These are phyloP conservation scores for Mayamaea pseudoterrestris DNA, from an alignment of 108 stramenopile genomes.

Conservation along the genomic window DNA sequence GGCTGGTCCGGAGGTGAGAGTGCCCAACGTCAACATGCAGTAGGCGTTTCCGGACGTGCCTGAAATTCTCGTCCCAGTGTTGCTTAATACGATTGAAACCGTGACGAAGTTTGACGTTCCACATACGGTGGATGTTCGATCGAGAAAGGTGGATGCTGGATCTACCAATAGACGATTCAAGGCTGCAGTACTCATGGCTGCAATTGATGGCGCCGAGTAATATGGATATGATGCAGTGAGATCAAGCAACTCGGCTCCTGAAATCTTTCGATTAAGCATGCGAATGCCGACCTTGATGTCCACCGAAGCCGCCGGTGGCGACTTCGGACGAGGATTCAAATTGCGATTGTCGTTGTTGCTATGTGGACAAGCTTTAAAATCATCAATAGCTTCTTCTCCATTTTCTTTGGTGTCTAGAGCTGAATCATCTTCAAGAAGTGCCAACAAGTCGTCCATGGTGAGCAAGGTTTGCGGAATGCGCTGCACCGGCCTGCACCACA, in stretches of 20 bases:
- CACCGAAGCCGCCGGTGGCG: slow-evolving; percentile 6
- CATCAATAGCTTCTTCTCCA: neutral
- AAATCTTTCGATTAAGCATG: slow-evolving; percentile 28
- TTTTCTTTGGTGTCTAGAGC: neutral
- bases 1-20: slow-evolving; percentile 38
- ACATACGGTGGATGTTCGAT: slow-evolving; percentile 24
- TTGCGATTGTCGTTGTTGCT: slow-evolving; percentile 1
- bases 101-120: slow-evolving; percentile 32
- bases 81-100: slow-evolving; percentile 41
- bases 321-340: neutral
- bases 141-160: slow-evolving; percentile 21
- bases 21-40: slow-evolving; percentile 47
- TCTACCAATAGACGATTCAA: slow-evolving; percentile 14
- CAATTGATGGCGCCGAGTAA: slow-evolving; percentile 26
- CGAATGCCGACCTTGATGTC: slow-evolving; percentile 34
- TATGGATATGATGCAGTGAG: slow-evolving; percentile 18
- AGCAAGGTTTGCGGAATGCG: neutral
- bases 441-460: slow-evolving; percentile 2
- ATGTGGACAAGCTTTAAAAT: neutral
- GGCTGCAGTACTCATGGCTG: slow-evolving; percentile 24
- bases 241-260: slow-evolving; percentile 30
- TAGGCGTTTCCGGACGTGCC: slow-evolving; percentile 59
- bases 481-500: too few relatives aligned
- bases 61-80: slow-evolving; percentile 34
- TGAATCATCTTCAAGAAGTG: neutral